A percentile compares a stretch with the other conserved stretches of the same genome.
Evolutionary conservation across 768 basidiomycete genomes (phyloP).

Genomic region (Serendipita sp.): DNA sequence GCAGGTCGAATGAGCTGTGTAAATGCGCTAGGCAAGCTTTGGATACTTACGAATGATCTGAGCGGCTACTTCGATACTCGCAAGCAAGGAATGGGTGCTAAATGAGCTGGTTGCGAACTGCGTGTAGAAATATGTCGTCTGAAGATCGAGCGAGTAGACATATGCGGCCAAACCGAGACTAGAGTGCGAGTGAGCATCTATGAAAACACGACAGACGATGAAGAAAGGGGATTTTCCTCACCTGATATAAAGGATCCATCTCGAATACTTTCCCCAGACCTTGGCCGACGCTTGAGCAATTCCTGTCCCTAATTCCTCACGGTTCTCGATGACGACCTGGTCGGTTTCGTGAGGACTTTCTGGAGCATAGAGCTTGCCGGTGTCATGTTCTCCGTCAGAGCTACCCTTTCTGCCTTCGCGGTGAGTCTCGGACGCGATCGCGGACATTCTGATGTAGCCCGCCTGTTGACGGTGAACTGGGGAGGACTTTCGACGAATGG

Average conservation of each 20-base stretch:
- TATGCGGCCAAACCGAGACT: conserved; percentile 53
- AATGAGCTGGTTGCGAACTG: conserved; percentile 38
- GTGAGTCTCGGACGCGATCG: too few relatives aligned
- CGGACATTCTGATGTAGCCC: too few relatives aligned
- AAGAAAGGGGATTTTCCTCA: conserved; percentile 14
- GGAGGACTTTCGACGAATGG: too few relatives aligned
- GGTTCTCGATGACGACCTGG: neutral
- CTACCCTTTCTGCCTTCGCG: neutral
- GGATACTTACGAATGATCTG: conserved; percentile 33
- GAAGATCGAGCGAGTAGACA: conserved; percentile 57
- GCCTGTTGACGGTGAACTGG: too few relatives aligned
- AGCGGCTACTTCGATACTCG: conserved; percentile 38
- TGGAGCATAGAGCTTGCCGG: neutral
- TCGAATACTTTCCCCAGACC: conserved; percentile 36
- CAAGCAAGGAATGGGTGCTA: conserved; percentile 35
- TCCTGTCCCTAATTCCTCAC: conserved; percentile 5
- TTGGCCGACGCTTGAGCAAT: conserved; percentile 29
- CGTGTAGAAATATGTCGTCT: conserved; percentile 52
- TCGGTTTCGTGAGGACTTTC: neutral
- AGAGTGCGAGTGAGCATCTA: neutral
- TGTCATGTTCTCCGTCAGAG: neutral
- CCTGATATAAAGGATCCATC: conserved; percentile 47
- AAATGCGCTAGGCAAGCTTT: conserved; percentile 12
- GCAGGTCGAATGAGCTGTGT: neutral
- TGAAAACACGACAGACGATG: neutral